phyloP scores from a whole-genome alignment of 345 rosid genomes.

The Camelina neglecta region DNA sequence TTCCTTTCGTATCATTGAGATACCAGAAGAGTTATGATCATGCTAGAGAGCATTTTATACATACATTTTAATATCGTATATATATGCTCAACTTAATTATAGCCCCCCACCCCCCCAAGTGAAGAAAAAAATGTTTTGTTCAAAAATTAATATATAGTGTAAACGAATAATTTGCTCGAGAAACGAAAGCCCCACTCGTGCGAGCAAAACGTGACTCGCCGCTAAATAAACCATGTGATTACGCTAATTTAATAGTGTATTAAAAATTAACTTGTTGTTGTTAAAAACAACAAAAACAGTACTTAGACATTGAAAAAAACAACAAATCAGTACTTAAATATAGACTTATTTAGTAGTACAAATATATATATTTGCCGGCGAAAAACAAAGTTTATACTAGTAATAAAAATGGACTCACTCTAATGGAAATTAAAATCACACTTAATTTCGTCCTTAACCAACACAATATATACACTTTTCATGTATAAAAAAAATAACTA shows the following conservation, averaged over 20 bases:
- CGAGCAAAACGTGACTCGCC: constrained; percentile 59
- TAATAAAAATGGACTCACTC: too few relatives aligned
- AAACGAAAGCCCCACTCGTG: constrained; percentile 78
- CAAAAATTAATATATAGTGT: not conserved
- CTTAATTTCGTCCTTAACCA: too few relatives aligned
- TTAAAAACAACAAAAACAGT: constrained; percentile 34
- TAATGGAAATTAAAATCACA: too few relatives aligned
- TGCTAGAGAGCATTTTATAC: not conserved
- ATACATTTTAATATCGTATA: not conserved
- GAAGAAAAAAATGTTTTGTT: not conserved
- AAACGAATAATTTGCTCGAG: constrained; percentile 53
- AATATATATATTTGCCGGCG: not conserved
- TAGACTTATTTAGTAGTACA: not conserved
- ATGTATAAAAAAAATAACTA: too few relatives aligned
- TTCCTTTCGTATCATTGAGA: not conserved
- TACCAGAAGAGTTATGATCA: not conserved
- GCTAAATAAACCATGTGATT: constrained; percentile 27
- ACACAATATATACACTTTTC: too few relatives aligned
- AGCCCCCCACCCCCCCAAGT: too few relatives aligned
- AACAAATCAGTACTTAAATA: not conserved
- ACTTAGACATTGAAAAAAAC: constrained; percentile 16
- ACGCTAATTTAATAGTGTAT: constrained; percentile 18
- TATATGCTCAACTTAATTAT: not conserved
- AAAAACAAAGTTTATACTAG: not conserved
- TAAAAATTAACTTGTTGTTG: constrained; percentile 10